These are phyloP conservation scores for Fistulifera solaris DNA, from an alignment of 108 stramenopile species.

Conservation along the genomic window DNA sequence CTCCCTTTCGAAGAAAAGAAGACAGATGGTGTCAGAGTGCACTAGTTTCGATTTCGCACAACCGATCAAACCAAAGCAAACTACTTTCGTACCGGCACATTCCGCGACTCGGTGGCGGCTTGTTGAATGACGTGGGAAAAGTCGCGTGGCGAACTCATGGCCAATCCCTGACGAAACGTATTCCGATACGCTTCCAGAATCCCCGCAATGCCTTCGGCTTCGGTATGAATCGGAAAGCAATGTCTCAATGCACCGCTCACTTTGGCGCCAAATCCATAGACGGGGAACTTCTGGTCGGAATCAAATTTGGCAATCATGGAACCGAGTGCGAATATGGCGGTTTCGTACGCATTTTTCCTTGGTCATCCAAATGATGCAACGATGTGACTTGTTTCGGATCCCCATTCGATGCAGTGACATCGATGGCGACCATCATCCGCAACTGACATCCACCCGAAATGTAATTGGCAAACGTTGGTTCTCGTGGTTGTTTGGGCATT, in stretches of 20 bases:
- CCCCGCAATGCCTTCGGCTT: conserved; percentile 65
- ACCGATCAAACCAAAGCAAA: neutral
- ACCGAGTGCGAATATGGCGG: conserved; percentile 27
- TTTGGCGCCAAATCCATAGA: conserved; percentile 89
- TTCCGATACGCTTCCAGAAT: conserved; percentile 61
- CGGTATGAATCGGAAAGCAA: conserved; percentile 42
- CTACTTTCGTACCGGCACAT: conserved; percentile 12
- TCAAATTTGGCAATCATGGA: conserved; percentile 47
- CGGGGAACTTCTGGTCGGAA: conserved; percentile 62
- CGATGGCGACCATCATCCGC: conserved; percentile 47
- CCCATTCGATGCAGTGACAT: conserved; percentile 72
- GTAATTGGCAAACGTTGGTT: conserved; percentile 38
- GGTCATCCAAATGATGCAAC: conserved; percentile 30
- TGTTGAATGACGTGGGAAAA: conserved; percentile 74
- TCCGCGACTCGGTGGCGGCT: conserved; percentile 48
- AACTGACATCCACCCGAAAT: conserved; percentile 30
- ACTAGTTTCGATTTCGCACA: no score
- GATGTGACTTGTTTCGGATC: conserved; percentile 32
- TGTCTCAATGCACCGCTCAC: conserved; percentile 64
- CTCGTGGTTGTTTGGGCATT: neutral
- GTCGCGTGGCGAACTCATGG: conserved; percentile 75
- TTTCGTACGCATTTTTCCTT: conserved; percentile 40
- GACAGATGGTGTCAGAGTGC: no score
- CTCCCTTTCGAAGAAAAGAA: neutral
- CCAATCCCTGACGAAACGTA: conserved; percentile 45